Conservation (phyloP, 2,329 filamentous ascomycete species). For the Cladosporium austrohemisphaericum region DNA sequence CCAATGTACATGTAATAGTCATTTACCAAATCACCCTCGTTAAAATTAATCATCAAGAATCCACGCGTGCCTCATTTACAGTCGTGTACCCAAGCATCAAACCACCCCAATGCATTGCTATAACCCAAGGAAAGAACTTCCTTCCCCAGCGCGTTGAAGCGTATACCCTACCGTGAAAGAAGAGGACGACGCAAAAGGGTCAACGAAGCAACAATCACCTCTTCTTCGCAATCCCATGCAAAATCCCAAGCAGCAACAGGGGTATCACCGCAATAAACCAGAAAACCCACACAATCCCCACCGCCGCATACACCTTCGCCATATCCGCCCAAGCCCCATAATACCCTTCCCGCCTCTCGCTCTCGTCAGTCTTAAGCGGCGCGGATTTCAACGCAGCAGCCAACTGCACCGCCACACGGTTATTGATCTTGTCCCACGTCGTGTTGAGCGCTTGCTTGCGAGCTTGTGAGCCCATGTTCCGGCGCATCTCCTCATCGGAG, state of each 20-base stretch:
- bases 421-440: conserved; percentile 70
- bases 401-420: conserved; percentile 64
- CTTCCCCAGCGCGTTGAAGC: background rate
- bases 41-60: too few species aligned
- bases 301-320: conserved; percentile 29
- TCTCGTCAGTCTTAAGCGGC: conserved; percentile 16
- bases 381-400: conserved; percentile 39
- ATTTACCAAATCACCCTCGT: too few species aligned
- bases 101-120: too few species aligned
- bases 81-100: too few species aligned
- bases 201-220: conserved; percentile 72
- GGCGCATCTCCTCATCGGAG: conserved; percentile 43
- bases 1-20: too few species aligned
- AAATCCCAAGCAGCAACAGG: conserved; percentile 29
- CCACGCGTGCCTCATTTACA: too few species aligned
- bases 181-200: conserved; percentile 49
- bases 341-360: conserved; percentile 22
- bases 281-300: conserved; percentile 35
- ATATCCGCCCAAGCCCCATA: conserved; percentile 28
- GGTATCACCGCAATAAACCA: conserved; percentile 36
- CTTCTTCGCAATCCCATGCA: conserved; percentile 59
- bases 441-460: conserved; percentile 58
- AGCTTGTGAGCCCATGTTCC: conserved; percentile 46
- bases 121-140: too few species aligned
- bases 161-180: conserved; percentile 66